Conservation (phyloP, 2,329 filamentous ascomycete species). For the Chaetothyriales sp. region DNA sequence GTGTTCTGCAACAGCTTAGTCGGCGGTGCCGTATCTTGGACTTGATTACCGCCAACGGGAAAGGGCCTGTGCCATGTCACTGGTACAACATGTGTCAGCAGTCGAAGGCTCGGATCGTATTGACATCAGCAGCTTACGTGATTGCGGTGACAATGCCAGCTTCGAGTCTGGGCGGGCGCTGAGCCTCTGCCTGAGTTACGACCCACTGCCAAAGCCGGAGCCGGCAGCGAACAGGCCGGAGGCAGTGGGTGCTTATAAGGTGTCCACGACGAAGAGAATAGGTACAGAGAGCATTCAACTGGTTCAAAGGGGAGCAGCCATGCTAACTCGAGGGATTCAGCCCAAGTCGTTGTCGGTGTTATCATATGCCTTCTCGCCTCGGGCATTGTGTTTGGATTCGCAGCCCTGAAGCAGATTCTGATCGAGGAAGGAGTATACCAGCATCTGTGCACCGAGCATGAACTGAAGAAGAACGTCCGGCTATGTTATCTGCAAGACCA, state of each 20-base stretch:
- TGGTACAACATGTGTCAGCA: conserved; percentile 37
- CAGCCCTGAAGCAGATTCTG: conserved; percentile 66
- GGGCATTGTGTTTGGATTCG: conserved; percentile 70
- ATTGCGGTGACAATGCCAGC: conserved; percentile 6
- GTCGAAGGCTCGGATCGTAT: conserved; percentile 34
- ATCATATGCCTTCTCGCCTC: conserved; percentile 63
- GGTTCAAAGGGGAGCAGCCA: background rate
- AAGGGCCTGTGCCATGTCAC: conserved; percentile 30
- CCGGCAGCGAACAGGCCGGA: conserved; percentile 12
- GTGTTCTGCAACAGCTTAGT: background rate
- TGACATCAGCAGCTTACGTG: conserved; percentile 6
- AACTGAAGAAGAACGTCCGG: conserved; percentile 31
- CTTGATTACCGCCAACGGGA: background rate
- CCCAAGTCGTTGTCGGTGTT: conserved; percentile 50
- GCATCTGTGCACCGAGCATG: conserved; percentile 42
- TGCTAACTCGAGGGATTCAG: conserved; percentile 8
- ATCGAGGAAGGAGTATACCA: conserved; percentile 59
- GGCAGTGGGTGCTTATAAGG: conserved; percentile 33
- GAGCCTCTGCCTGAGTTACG: conserved; percentile 32
- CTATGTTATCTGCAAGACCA: conserved; percentile 44
- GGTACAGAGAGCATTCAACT: conserved; percentile 14
- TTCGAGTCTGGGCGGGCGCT: conserved; percentile 19
- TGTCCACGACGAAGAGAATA: conserved; percentile 25
- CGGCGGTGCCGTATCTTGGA: background rate
- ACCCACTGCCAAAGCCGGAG: conserved; percentile 32